Conservation (phyloP, 2,329 filamentous ascomycete species). For the Pseudogymnoascus sp. region DNA sequence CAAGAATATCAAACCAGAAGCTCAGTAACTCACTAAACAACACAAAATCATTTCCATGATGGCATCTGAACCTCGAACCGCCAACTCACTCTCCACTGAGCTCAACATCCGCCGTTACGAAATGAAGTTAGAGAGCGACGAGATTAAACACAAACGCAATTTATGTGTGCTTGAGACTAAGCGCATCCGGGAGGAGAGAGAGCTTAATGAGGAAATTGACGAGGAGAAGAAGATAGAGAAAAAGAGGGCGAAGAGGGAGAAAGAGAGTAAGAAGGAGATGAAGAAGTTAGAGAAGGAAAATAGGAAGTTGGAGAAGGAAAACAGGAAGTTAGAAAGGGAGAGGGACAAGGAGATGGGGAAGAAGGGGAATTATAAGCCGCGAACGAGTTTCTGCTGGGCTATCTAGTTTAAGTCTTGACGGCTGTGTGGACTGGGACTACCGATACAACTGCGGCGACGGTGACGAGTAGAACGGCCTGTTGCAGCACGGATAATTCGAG, state of each 20-base stretch:
- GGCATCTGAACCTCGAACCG: background rate
- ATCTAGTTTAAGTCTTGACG: background rate
- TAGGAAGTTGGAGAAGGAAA: slow-evolving; percentile 9
- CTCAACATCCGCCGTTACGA: background rate
- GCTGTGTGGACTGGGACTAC: background rate
- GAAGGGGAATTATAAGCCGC: slow-evolving; percentile 15
- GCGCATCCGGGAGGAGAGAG: slow-evolving; percentile 8
- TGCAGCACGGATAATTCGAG: background rate
- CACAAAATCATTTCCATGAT: background rate
- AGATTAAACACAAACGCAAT: background rate
- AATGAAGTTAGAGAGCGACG: background rate
- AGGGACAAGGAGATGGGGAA: slow-evolving; percentile 18
- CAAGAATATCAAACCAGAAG: background rate
- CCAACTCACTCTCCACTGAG: background rate
- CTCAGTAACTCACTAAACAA: background rate
- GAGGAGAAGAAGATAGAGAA: background rate
- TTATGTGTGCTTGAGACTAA: background rate
- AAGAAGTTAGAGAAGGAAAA: slow-evolving; percentile 12
- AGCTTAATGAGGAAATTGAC: slow-evolving; percentile 12
- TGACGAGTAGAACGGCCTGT: background rate
- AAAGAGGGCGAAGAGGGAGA: background rate
- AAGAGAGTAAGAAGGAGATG: background rate
- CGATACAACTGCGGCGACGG: background rate
- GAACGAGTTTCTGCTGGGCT: background rate
- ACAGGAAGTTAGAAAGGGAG: slow-evolving; percentile 13